Conservation (phyloP, 1,284 basidiomycete species). For the Cutaneotrichosporon cutaneum region DNA sequence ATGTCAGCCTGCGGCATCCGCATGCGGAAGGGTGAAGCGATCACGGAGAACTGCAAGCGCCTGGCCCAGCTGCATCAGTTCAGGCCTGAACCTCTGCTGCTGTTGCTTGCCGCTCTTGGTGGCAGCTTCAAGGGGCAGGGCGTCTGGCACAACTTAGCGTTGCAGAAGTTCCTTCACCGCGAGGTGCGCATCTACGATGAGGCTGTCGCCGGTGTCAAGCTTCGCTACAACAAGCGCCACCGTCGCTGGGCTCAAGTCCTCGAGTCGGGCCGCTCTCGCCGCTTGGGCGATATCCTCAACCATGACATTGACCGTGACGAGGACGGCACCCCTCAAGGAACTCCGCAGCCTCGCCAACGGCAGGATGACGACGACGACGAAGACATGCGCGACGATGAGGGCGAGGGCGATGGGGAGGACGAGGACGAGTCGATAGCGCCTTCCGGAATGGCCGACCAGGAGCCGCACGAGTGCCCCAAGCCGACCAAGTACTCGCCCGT, state of each 20-base stretch:
- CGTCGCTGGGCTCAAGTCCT: conserved; percentile 47
- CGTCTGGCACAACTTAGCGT: conserved; percentile 68
- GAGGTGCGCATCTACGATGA: conserved; percentile 67
- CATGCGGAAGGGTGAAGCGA: conserved; percentile 59
- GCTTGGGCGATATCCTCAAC: conserved; percentile 28
- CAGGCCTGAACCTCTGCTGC: conserved; percentile 62
- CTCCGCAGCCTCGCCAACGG: background rate
- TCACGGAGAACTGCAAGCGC: conserved; percentile 59
- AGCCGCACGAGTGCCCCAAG: conserved; percentile 27
- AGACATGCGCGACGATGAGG: conserved; percentile 12
- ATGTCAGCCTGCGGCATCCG: conserved; percentile 67
- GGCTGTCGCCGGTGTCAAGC: conserved; percentile 62
- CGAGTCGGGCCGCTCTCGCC: conserved; percentile 26
- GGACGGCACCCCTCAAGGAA: background rate
- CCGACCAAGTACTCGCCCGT: conserved; percentile 75
- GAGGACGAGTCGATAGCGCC: conserved; percentile 16
- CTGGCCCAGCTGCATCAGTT: conserved; percentile 73
- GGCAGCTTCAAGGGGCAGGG: conserved; percentile 66
- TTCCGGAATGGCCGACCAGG: conserved; percentile 9
- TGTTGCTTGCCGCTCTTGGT: conserved; percentile 66
- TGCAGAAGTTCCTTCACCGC: conserved; percentile 78
- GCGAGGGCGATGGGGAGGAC: conserved; percentile 25
- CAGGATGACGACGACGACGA: conserved; percentile 17
- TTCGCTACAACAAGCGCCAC: conserved; percentile 24
- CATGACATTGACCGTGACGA: conserved; percentile 19